Conservation (phyloP, 1,284 basidiomycete genomes). For the Cutaneotrichosporon mucoides region DNA sequence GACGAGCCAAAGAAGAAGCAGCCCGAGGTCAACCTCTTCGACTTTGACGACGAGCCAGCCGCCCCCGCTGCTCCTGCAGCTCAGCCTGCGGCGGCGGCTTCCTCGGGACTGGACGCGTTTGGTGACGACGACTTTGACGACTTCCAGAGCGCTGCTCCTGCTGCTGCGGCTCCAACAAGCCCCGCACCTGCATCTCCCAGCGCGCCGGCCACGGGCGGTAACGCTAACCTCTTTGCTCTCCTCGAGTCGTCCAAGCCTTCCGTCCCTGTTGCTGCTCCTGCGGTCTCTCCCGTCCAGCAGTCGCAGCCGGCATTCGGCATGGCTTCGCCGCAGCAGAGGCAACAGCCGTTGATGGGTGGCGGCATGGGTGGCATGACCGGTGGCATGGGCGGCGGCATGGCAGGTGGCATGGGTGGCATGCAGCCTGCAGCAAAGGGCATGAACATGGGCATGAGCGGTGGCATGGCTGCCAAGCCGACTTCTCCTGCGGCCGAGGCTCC, state of each 20-base stretch:
- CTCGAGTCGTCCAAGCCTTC: conserved; percentile 29
- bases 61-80: conserved; percentile 18
- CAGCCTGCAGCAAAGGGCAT: too few relatives aligned
- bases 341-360: neutral
- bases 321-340: conserved; percentile 13
- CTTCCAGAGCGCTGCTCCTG: conserved; percentile 75
- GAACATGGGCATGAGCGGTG: too few relatives aligned
- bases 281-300: conserved; percentile 5
- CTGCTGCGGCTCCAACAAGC: conserved; percentile 28
- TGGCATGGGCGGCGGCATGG: conserved; percentile 17
- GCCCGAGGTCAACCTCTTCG: conserved; percentile 64
- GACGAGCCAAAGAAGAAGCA: conserved; percentile 46
- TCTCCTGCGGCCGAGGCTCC: conserved; percentile 8
- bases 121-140: conserved; percentile 77
- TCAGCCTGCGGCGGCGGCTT: conserved; percentile 28
- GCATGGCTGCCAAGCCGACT: conserved; percentile 3
- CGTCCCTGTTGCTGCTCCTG: conserved; percentile 14
- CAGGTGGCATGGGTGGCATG: too few relatives aligned
- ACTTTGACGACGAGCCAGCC: conserved; percentile 58
- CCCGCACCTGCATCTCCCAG: conserved; percentile 8
- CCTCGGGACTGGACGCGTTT: conserved; percentile 15
- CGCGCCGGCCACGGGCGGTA: conserved; percentile 25
- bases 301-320: conserved; percentile 19
- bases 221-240: conserved; percentile 54
- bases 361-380: neutral